Base-by-base conservation (phyloP, 2,329 filamentous ascomycete genomes). In the Exophiala calicioides region DNA sequence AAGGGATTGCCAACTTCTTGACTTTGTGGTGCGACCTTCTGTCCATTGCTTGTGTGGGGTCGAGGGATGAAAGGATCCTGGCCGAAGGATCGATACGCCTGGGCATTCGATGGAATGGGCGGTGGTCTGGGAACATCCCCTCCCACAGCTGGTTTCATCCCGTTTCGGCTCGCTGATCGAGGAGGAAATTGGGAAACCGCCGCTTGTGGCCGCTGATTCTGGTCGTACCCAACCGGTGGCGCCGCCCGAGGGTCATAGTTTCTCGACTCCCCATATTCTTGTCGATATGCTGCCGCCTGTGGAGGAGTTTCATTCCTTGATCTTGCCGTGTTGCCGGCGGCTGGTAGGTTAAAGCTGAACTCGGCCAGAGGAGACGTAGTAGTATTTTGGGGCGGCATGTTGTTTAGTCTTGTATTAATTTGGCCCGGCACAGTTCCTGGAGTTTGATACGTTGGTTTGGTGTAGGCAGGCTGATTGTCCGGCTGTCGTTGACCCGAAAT, bases 281-380 rank as follows among this genome's bases (percentile, higher is more conserved):
- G 31, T 15, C 40, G 45, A 21, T 48, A 45, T 8, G 42, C 20
- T 13, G 40, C 10, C 12, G 12, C 32, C 21, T 37, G 43, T 15
- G 20, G 18, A 31, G 44, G 13, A 23, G 21, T 16, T 10, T 39
- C 44, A 43, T 43, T 41, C 32, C 39, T 30, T 1, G 36, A 29
- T 29, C 43, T 18, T 16, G n/a, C n/a, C n/a, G 19, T 35, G 37
- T 27, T 49, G 13, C 9, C 23, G 16, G 20, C 45, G 12, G 38
- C 40, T 2, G 80, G 82, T 77, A 90, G 85, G 60, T 89, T 87
- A 56, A 89, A 89, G 1, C 86, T 76, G 6, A 85, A 86, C 2
- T 80, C 74, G 58, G 86, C 64, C 52, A 69, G 63, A 35, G 68
- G 65, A 42, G 71, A 68, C 30, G 67, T 62, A 39, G 47, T 48